These are phyloP conservation scores for Suillus luteus DNA, from an alignment of 768 basidiomycete species.

Conservation along the genomic window DNA sequence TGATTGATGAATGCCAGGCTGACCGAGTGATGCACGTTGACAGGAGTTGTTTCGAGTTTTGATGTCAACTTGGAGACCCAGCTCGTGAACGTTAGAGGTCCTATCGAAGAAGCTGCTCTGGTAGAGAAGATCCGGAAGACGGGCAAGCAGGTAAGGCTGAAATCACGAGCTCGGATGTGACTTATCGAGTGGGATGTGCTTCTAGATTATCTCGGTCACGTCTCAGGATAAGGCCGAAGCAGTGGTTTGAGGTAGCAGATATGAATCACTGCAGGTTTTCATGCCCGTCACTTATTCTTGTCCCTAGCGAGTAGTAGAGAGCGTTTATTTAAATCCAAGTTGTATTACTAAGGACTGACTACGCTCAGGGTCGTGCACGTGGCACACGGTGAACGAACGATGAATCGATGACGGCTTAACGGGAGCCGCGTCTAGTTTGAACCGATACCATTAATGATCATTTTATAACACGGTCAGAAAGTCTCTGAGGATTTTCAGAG, in stretches of 20 bases:
- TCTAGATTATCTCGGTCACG: slow-evolving; percentile 49
- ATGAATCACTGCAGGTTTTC: not conserved
- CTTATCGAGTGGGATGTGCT: not conserved
- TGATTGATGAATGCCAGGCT: slow-evolving; percentile 11
- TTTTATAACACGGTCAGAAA: too few relatives aligned
- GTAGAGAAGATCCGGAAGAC: slow-evolving; percentile 84
- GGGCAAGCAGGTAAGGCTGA: slow-evolving; percentile 72
- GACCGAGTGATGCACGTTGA: not conserved
- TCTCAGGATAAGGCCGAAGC: slow-evolving; percentile 12
- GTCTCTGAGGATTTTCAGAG: not conserved
- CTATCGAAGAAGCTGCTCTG: slow-evolving; percentile 62
- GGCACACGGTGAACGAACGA: not conserved
- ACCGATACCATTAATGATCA: too few relatives aligned
- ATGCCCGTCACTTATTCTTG: not conserved
- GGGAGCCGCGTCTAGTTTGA: not conserved
- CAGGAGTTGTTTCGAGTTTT: slow-evolving; percentile 39
- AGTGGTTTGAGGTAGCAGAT: not conserved
- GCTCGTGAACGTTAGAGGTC: slow-evolving; percentile 67
- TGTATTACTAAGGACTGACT: not conserved
- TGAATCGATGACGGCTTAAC: not conserved
- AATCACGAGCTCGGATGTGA: not conserved
- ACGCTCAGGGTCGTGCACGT: not conserved
- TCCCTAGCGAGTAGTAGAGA: not conserved
- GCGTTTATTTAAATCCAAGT: not conserved
- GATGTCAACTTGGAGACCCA: slow-evolving; percentile 68